Evolutionary conservation across 345 rosid genomes (phyloP).

Genomic region (Lumnitzera racemosa): DNA sequence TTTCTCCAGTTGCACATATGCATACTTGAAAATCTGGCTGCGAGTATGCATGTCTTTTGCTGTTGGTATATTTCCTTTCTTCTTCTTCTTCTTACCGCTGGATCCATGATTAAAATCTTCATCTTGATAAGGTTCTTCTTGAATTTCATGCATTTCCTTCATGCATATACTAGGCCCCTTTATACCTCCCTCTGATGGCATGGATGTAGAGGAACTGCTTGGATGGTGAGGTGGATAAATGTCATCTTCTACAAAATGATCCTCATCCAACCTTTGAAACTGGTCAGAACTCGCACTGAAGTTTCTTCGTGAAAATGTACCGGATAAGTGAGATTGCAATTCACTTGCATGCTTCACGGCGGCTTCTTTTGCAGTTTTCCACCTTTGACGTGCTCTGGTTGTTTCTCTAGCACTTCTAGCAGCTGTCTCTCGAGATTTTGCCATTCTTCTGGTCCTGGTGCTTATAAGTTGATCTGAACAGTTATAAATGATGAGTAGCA

Average conservation of each 20-base stretch:
- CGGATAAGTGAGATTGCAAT: slow-evolving; percentile 55
- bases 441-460: slow-evolving; percentile 62
- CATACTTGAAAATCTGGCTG: slow-evolving; percentile 75
- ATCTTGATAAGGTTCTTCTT: slow-evolving; percentile 25
- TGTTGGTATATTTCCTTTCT: slow-evolving; percentile 23
- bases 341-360: slow-evolving; percentile 64
- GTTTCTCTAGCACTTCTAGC: slow-evolving; percentile 61
- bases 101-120: slow-evolving; percentile 21
- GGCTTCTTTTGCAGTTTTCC: slow-evolving; percentile 68
- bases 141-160: slow-evolving; percentile 35
- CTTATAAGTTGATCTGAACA: slow-evolving; percentile 83
- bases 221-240: slow-evolving; percentile 20
- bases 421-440: slow-evolving; percentile 85
- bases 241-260: slow-evolving; percentile 26
- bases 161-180: slow-evolving; percentile 24
- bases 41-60: slow-evolving; percentile 40
- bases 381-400: slow-evolving; percentile 66
- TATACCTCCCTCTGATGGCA: slow-evolving; percentile 24
- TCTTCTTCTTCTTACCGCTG: slow-evolving; percentile 19
- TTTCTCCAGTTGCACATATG: slow-evolving; percentile 61
- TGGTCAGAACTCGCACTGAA: slow-evolving; percentile 18
- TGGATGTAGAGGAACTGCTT: slow-evolving; percentile 21
- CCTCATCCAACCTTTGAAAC: slow-evolving; percentile 33
- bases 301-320: slow-evolving; percentile 52
- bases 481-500: slow-evolving; percentile 76